phyloP scores from a whole-genome alignment of 139 green algal species.

The Chlamydomonas incerta region DNA sequence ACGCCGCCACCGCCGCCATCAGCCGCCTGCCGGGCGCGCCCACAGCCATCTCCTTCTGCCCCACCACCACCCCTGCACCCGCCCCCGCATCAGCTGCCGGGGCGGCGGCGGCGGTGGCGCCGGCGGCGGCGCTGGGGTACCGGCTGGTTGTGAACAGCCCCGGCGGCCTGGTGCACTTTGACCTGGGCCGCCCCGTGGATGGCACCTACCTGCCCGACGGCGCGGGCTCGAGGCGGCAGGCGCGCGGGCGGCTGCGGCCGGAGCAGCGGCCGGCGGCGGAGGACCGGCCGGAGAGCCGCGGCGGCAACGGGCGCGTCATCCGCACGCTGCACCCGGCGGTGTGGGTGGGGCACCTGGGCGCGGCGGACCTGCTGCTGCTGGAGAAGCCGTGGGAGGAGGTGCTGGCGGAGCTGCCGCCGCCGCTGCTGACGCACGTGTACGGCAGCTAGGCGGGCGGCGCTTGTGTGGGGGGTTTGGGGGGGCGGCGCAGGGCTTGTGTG shows the following conservation, averaged over 20 bases:
- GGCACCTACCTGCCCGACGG: neutral
- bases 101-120: neutral
- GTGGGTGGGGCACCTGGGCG: constrained; percentile 36
- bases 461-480: too few species aligned
- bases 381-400: constrained; percentile 64
- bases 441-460: constrained; percentile 13
- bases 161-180: constrained; percentile 50
- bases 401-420: constrained; percentile 38
- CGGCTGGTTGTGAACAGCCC: constrained; percentile 38
- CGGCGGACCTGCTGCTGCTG: constrained; percentile 39
- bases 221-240: neutral
- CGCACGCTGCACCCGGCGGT: constrained; percentile 33
- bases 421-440: constrained; percentile 51
- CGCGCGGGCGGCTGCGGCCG: constrained; percentile 3
- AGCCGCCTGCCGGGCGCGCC: constrained; percentile 46
- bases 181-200: constrained; percentile 15
- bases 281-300: constrained; percentile 35
- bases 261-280: constrained; percentile 14
- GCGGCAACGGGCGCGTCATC: constrained; percentile 36
- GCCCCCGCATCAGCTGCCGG: neutral
- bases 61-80: neutral
- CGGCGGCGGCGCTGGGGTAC: neutral
- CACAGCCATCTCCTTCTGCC: constrained; percentile 31
- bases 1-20: constrained; percentile 32
- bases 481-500: too few species aligned